Conservation (phyloP, 164 flowering plant genomes). For the Stephania cephalantha region DNA sequence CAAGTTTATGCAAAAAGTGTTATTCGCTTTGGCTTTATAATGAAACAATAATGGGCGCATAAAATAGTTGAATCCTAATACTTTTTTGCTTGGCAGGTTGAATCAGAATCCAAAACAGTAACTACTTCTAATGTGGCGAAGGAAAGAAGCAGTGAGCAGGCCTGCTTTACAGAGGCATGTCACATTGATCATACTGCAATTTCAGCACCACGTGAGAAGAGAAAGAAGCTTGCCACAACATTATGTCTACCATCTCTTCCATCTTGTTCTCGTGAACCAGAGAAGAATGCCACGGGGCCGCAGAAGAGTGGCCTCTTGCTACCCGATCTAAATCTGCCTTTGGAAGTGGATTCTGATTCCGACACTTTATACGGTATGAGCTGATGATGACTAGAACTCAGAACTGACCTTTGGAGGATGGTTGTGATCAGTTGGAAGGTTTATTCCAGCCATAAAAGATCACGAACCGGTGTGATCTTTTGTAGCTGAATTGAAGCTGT, state of each 20-base stretch:
- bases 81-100: background rate
- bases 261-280: background rate
- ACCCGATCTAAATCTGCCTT: constrained; percentile 55
- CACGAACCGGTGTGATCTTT: background rate
- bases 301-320: constrained; percentile 15
- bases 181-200: background rate
- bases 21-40: background rate
- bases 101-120: background rate
- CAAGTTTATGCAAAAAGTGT: background rate
- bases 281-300: background rate
- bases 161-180: background rate
- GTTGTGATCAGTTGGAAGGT: background rate
- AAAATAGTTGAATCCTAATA: background rate
- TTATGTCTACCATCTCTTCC: background rate
- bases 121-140: background rate
- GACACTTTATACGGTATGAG: constrained; percentile 31
- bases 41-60: background rate
- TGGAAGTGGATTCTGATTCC: constrained; percentile 27
- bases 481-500: background rate
- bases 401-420: background rate
- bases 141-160: background rate
- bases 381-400: constrained; percentile 11
- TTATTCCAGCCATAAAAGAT: background rate
- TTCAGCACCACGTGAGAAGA: background rate
- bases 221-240: background rate